phyloP scores from a whole-genome alignment of 257 asterid genomes.

The Solanum chaucha region DNA sequence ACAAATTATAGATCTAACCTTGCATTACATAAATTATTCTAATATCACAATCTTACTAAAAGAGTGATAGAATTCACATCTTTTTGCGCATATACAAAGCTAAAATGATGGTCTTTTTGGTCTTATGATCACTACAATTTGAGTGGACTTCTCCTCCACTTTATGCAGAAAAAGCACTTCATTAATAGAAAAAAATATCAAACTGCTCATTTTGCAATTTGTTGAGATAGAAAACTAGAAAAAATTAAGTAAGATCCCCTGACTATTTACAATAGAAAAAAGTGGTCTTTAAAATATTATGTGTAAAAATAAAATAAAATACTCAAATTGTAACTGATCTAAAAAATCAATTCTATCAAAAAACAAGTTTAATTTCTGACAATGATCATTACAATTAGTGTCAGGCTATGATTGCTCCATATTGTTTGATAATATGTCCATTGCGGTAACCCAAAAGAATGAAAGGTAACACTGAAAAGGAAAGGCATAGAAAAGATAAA shows the following conservation, averaged over 20 bases:
- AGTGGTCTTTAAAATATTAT: too few relatives aligned
- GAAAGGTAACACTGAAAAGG: too few relatives aligned
- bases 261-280: neutral
- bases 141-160: neutral
- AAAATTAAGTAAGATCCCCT: neutral
- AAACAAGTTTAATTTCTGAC: too few relatives aligned
- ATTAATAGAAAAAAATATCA: neutral
- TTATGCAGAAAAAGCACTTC: neutral
- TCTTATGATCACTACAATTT: neutral
- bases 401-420: too few relatives aligned
- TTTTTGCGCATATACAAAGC: neutral
- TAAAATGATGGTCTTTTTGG: neutral
- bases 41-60: neutral
- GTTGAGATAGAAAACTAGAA: neutral
- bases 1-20: neutral
- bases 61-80: neutral
- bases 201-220: neutral
- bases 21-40: neutral
- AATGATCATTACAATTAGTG: too few relatives aligned
- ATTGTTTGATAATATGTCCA: neutral
- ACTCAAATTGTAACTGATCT: too few relatives aligned
- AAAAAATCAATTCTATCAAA: too few relatives aligned
- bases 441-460: neutral
- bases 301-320: too few relatives aligned
- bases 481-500: neutral